A percentile compares a stretch with the other conserved stretches of the same genome.
Evolutionary conservation across 1,139 yeast species (phyloP).

Genomic region (Zygosaccharomyces sapae): DNA sequence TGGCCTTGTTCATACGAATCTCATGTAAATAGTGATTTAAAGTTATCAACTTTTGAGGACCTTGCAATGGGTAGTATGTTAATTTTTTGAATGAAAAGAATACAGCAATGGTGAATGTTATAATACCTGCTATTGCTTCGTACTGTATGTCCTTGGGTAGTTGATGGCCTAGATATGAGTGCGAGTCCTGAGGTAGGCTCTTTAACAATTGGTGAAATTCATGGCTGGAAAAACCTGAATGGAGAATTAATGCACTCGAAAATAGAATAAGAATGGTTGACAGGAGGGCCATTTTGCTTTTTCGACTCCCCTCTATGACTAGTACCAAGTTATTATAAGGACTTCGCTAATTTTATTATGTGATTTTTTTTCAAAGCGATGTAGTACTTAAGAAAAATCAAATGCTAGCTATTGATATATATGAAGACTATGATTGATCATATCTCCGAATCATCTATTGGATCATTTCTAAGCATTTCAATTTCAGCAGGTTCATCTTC

Average conservation of each 20-base stretch:
- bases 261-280: background rate
- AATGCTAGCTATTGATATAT: conserved; percentile 3
- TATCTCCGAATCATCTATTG: conserved; percentile 15
- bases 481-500: conserved; percentile 12
- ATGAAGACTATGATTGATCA: background rate
- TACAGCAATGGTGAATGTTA: conserved; percentile 25
- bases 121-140: conserved; percentile 29
- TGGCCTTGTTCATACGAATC: conserved; percentile 30
- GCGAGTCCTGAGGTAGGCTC: conserved; percentile 8
- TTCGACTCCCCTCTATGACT: background rate
- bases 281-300: background rate
- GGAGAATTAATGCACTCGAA: conserved; percentile 24
- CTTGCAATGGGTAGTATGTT: conserved; percentile 24
- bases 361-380: conserved; percentile 1
- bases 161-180: conserved; percentile 3
- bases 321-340: background rate
- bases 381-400: background rate
- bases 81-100: conserved; percentile 29
- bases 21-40: conserved; percentile 30
- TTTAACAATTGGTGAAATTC: conserved; percentile 33
- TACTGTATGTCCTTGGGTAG: conserved; percentile 33
- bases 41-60: conserved; percentile 16
- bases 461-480: conserved; percentile 12
- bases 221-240: conserved; percentile 35
- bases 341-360: background rate